Evolutionary conservation across 768 basidiomycete genomes (phyloP).

Genomic region (Jaapia argillacea): DNA sequence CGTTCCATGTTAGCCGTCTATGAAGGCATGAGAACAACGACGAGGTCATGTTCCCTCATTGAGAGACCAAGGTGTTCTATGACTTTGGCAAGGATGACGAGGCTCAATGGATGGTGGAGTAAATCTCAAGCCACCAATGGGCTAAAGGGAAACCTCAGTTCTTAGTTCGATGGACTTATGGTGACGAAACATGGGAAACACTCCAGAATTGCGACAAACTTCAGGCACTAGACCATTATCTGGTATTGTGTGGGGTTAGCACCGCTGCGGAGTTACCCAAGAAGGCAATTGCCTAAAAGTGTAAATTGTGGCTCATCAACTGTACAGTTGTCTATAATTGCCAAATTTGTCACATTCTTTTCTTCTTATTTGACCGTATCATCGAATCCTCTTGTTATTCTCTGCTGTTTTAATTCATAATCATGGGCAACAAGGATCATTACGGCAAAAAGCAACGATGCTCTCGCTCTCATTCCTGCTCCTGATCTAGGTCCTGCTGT

Average conservation of each 20-base stretch:
- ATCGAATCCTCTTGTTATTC: too few relatives aligned
- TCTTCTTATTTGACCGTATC: too few relatives aligned
- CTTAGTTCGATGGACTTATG: conserved; percentile 7
- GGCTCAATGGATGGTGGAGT: conserved; percentile 28
- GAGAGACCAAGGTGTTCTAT: conserved; percentile 19
- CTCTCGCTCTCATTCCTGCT: too few relatives aligned
- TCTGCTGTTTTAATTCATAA: too few relatives aligned
- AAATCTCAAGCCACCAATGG: conserved; percentile 16
- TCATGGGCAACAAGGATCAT: too few relatives aligned
- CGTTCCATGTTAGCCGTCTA: conserved; percentile 25
- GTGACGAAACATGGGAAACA: conserved; percentile 3
- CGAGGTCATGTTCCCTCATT: conserved; percentile 24
- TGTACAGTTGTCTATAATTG: too few relatives aligned
- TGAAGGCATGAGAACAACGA: conserved; percentile 19
- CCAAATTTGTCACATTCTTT: too few relatives aligned
- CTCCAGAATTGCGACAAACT: background rate
- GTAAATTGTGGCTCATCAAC: too few relatives aligned
- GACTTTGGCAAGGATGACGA: conserved; percentile 24
- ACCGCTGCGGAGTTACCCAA: background rate
- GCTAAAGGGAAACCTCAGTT: conserved; percentile 1
- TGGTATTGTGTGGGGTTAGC: background rate
- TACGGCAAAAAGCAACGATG: too few relatives aligned
- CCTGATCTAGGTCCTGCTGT: too few relatives aligned
- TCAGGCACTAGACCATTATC: background rate
- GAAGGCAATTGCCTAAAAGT: background rate